These are phyloP conservation scores for Lentinula edodes DNA, from an alignment of 768 basidiomycete species.

Conservation along the genomic window DNA sequence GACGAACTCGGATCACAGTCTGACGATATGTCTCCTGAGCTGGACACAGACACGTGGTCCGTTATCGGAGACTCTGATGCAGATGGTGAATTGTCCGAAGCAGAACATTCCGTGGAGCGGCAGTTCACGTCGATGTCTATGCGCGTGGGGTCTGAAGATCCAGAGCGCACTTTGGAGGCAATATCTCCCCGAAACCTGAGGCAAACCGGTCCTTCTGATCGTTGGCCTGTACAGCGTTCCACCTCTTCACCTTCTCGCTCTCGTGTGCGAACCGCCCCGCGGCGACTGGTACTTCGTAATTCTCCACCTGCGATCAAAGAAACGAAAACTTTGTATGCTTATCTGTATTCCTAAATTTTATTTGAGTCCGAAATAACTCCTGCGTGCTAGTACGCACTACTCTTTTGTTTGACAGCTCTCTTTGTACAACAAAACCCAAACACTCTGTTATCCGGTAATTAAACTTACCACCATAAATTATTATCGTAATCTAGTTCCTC, in stretches of 20 bases:
- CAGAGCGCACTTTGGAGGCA: constrained; percentile 10
- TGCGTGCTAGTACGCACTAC: no score
- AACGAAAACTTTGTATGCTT: constrained; percentile 32
- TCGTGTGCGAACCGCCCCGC: constrained; percentile 32
- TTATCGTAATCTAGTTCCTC: no score
- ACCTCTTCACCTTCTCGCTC: constrained; percentile 52
- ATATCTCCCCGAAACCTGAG: background rate
- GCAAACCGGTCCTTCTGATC: constrained; percentile 3
- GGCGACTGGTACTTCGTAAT: constrained; percentile 16
- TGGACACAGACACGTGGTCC: constrained; percentile 31
- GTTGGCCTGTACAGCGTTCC: constrained; percentile 24
- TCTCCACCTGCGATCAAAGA: background rate
- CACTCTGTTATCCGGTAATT: no score
- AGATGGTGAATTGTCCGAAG: constrained; percentile 22
- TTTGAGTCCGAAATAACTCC: no score
- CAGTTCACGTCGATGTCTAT: constrained; percentile 30
- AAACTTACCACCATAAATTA: no score
- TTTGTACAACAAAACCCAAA: no score
- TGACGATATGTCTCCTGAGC: constrained; percentile 3
- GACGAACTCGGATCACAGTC: constrained; percentile 18
- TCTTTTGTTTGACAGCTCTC: no score
- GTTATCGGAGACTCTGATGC: constrained; percentile 24
- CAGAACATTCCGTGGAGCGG: constrained; percentile 22
- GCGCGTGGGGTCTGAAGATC: constrained; percentile 10
- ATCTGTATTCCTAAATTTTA: constrained; percentile 32